phyloP scores from a whole-genome alignment of 441 rosid species.

The Raphanus hybrid region DNA sequence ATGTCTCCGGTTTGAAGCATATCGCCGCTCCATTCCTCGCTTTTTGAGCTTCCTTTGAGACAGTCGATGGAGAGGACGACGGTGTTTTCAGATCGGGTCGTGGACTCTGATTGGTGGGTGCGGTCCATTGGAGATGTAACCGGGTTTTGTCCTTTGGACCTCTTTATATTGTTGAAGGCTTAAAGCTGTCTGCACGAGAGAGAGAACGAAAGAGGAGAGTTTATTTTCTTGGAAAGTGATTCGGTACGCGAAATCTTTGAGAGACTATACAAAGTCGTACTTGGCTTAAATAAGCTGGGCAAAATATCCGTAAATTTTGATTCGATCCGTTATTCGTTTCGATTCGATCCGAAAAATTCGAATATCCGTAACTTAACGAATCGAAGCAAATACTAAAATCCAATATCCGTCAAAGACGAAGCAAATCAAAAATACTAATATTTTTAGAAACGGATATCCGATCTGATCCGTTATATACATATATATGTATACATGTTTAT shows the following conservation, averaged over 20 bases:
- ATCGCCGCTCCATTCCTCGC: slow-evolving; percentile 93
- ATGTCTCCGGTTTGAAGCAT: slow-evolving; percentile 95
- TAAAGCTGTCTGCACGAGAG: neutral
- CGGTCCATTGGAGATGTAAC: slow-evolving; percentile 58
- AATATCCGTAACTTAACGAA: too few species aligned
- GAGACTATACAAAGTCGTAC: slow-evolving; percentile 13
- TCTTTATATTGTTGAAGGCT: neutral
- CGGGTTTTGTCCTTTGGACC: neutral
- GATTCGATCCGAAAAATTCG: too few species aligned
- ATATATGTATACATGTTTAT: too few species aligned
- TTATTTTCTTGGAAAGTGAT: slow-evolving; percentile 17
- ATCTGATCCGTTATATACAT: too few species aligned
- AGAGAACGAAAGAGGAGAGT: neutral
- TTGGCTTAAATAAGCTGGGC: too few species aligned
- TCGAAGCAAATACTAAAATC: too few species aligned
- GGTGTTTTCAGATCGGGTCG: slow-evolving; percentile 45
- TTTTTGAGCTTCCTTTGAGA: slow-evolving; percentile 80
- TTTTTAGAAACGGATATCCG: too few species aligned
- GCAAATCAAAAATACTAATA: too few species aligned
- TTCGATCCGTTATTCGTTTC: too few species aligned
- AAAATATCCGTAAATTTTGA: too few species aligned
- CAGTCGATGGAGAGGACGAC: slow-evolving; percentile 85
- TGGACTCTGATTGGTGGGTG: slow-evolving; percentile 48
- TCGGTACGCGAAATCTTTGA: slow-evolving; percentile 31
- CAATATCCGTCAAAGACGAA: too few species aligned